Percentiles rank a stretch among this genome's conserved stretches.
phyloP scores from a whole-genome alignment of 1,139 yeast species.

The Saccharomycopsis hybrid region DNA sequence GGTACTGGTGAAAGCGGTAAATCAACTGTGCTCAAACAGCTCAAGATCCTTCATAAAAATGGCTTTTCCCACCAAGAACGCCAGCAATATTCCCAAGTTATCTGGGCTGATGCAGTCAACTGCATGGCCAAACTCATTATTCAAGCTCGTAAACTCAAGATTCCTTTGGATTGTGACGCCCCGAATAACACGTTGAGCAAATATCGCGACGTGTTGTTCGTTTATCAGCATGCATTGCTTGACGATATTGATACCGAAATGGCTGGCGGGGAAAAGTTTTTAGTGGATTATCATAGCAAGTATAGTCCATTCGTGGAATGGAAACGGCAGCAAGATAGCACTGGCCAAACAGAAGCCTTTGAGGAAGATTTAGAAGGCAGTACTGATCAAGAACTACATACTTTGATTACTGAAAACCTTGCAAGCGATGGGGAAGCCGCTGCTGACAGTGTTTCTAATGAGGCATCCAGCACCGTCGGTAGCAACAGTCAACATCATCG shows the following conservation, averaged over 20 bases:
- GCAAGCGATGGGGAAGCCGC: neutral
- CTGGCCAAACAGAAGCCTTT: slow-evolving; percentile 17
- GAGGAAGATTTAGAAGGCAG: neutral
- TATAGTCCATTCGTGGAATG: slow-evolving; percentile 10
- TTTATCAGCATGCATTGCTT: slow-evolving; percentile 44
- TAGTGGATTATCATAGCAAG: slow-evolving; percentile 11
- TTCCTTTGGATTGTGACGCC: slow-evolving; percentile 56
- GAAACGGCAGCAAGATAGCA: slow-evolving; percentile 13
- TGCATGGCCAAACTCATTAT: slow-evolving; percentile 77
- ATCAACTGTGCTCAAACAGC: slow-evolving; percentile 68
- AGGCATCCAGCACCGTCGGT: neutral
- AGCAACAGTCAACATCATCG: neutral
- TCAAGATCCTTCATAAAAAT: slow-evolving; percentile 65
- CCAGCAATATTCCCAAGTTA: slow-evolving; percentile 75
- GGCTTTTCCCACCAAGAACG: slow-evolving; percentile 67
- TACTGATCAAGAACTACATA: slow-evolving; percentile 1
- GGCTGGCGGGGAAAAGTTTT: slow-evolving; percentile 48
- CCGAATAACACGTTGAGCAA: slow-evolving; percentile 22
- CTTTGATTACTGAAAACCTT: neutral
- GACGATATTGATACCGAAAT: slow-evolving; percentile 55
- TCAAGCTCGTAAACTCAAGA: slow-evolving; percentile 60
- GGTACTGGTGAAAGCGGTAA: slow-evolving; percentile 83
- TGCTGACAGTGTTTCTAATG: neutral
- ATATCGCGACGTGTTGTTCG: slow-evolving; percentile 32
- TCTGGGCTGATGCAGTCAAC: slow-evolving; percentile 90